Evolutionary conservation across 164 flowering plant species (phyloP).

Genomic region (Litsea cubeba): DNA sequence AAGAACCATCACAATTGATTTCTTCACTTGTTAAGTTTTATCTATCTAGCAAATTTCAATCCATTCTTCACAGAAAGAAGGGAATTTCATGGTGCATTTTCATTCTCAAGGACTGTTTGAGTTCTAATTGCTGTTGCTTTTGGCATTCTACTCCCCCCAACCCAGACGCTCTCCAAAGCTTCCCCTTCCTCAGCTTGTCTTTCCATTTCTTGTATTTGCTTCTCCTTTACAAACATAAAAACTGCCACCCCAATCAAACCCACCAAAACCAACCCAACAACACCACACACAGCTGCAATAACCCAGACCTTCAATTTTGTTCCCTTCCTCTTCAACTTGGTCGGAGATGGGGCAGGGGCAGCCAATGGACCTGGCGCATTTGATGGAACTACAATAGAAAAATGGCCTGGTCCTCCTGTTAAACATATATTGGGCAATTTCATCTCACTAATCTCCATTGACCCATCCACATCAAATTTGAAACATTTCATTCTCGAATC

Average conservation of each 20-base stretch:
- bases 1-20: not conserved
- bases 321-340: slow-evolving; percentile 13
- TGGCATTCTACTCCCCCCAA: slow-evolving; percentile 56
- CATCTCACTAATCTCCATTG: slow-evolving; percentile 26
- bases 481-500: slow-evolving; percentile 37
- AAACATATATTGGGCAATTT: slow-evolving; percentile 24
- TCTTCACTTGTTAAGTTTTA: not conserved
- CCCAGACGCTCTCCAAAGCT: slow-evolving; percentile 48
- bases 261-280: slow-evolving; percentile 30
- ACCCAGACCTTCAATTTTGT: slow-evolving; percentile 37
- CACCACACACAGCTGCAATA: slow-evolving; percentile 32
- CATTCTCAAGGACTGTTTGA: slow-evolving; percentile 50
- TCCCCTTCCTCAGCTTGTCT: slow-evolving; percentile 46
- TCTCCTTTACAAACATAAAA: slow-evolving; percentile 26
- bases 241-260: slow-evolving; percentile 22
- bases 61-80: not conserved
- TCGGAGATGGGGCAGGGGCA: not conserved
- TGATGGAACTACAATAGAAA: slow-evolving; percentile 34
- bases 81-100: slow-evolving; percentile 30
- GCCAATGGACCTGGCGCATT: slow-evolving; percentile 11
- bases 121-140: slow-evolving; percentile 56
- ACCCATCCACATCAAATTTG: slow-evolving; percentile 38
- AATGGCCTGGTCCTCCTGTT: slow-evolving; percentile 36
- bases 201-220: slow-evolving; percentile 44
- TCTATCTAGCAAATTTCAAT: not conserved